Evolutionary conservation across 2,329 filamentous ascomycete species (phyloP), one percentile per base, ranked within the genome.

Genomic region (Hymenoscyphus albidus): DNA sequence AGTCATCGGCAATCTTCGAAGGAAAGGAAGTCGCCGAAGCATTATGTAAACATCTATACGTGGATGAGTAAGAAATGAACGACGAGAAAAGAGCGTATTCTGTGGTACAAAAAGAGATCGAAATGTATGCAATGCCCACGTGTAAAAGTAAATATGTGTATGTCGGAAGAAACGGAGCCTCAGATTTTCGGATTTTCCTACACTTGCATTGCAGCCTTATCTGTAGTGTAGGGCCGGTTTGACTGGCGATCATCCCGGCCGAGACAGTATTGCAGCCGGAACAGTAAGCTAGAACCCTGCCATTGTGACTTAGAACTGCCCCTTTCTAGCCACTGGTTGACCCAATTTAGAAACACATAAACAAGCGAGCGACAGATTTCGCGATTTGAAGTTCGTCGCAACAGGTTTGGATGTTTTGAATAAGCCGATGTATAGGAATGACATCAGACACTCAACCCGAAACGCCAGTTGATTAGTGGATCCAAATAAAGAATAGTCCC

Each of bases 1-100:
- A 22, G 48, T 54, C 4, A 54, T 58, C 14, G 56, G 56, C 32
- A 32, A 58, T 32, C 56, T 58, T 38, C 32, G 38, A 58, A 58
- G 13, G 38, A 58, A 40, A 32, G 32, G 32, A 10, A 38, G n/a
- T 27, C 56, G 56, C 56, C 56, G 14, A 39, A 58, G 38, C 56
- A 58, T 58, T 39, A 54, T 54, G 22, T 54, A 54, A 27, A 27
- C 22, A 35, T 35, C 35, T 35, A 35, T 10, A 35, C 5, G 3
- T 7, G 5, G 35, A 7, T 35, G 35, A 35, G 27, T 12, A 54
- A 54, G 22, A 22, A 51, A 51, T 12, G n/a, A 44, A 44, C 3
- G 42, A 44, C 2, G 14, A 54, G 18, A 13, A 10, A 22, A 18
- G 13, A 54, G 18, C 9, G 22, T 54, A 54, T 54, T 22, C 22